Base-by-base conservation (phyloP, 768 basidiomycete genomes). In the Suillus alpinus region DNA sequence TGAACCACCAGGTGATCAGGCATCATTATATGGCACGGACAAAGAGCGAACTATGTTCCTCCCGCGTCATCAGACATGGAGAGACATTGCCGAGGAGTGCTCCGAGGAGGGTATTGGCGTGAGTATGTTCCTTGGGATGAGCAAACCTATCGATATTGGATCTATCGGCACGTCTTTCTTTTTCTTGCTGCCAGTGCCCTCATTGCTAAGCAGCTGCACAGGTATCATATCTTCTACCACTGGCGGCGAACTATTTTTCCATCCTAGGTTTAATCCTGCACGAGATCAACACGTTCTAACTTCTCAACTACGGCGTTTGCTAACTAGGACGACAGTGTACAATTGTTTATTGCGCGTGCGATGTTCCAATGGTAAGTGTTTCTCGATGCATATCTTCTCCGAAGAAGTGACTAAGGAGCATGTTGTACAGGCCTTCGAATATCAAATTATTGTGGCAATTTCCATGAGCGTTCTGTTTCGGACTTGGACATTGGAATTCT, bases 181-280 rank as follows among this genome's bases (percentile, higher is more conserved):
- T 62, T 58, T 39, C 14, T 36, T 47, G 7, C 36, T 61, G 52
- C 43, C 60, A 32, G 31, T 50, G 36, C 60, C 41, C 29, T 57
- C 36, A 43, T 56, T 59, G 34, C 44, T 67, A 51, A 64, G 56
- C 51, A 37, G 16, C n/a, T 40, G 10, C 31, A 13, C 62, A 88
- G 91, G 89, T 46, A 74, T 80, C 4, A 80, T 95, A 6, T 71
- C 89, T 0, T 86, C 86, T 0, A 70, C 86, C 12, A 94, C 93
- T 7, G 97, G 97, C 14, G 97, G 97, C 20, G 93, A 95, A 60
- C 67, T 96, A 1, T 95, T 90, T 75, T 96, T 89, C 77, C 91
- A 95, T 68, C 97, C 96, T 9, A 83, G 92, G n/a, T 99, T 94
- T 71, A 82, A 88, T 57, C 81, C 84, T 3, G 71, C 74, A 7